Percentiles rank a stretch among this genome's conserved stretches.
phyloP scores from a whole-genome alignment of 805 yeast species.

The Candida oleophila region DNA sequence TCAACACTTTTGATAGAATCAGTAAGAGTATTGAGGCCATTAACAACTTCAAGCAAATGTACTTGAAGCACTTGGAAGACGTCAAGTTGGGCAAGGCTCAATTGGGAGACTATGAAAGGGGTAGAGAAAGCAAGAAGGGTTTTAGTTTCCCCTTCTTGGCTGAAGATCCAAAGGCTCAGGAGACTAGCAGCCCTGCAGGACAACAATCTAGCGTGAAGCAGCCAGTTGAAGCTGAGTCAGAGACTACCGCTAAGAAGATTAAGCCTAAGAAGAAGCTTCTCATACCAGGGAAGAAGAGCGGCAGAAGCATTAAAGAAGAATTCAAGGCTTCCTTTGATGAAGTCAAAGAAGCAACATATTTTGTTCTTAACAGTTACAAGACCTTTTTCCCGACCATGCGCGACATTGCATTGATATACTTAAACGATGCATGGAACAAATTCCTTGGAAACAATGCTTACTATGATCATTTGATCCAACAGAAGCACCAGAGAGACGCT shows the following conservation, averaged over 20 bases:
- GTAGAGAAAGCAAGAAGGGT: conserved; percentile 23
- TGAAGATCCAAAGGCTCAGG: conserved; percentile 9
- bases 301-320: conserved; percentile 32
- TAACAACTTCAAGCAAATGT: conserved; percentile 63
- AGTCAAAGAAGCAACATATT: conserved; percentile 59
- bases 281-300: not conserved
- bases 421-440: conserved; percentile 65
- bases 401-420: conserved; percentile 46
- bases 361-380: conserved; percentile 64
- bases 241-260: not conserved
- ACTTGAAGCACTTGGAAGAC: conserved; percentile 40
- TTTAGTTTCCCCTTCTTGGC: conserved; percentile 38
- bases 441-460: conserved; percentile 53
- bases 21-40: conserved; percentile 81
- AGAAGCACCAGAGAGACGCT: conserved; percentile 10
- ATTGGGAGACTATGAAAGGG: conserved; percentile 41
- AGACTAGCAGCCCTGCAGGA: not conserved
- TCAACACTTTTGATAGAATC: conserved; percentile 90
- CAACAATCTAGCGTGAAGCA: not conserved
- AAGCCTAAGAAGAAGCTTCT: not conserved
- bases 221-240: not conserved
- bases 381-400: conserved; percentile 66
- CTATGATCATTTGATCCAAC: conserved; percentile 13
- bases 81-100: conserved; percentile 37
- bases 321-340: conserved; percentile 51